Conservation (phyloP, 2,329 filamentous ascomycete genomes). For the Aspergillus oerlinghausenensis region DNA sequence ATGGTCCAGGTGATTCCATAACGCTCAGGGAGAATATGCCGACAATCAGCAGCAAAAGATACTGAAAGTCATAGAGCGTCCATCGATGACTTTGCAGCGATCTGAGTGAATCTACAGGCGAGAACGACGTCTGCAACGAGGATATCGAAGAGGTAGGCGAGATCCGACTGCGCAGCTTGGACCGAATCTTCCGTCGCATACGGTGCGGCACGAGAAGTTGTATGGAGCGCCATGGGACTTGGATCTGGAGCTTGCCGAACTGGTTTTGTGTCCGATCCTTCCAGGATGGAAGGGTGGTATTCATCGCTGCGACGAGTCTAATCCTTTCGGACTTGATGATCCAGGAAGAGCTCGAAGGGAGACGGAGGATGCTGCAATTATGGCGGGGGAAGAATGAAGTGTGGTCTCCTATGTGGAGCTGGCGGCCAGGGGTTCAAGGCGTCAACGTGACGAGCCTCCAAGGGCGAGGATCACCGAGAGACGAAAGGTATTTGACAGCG, state of each 20-base stretch:
- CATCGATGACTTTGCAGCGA: constrained; percentile 73
- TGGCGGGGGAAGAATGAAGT: background rate
- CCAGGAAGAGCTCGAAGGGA: background rate
- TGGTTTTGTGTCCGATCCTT: constrained; percentile 43
- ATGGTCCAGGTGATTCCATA: constrained; percentile 70
- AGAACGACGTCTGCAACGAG: constrained; percentile 75
- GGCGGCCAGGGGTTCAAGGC: constrained; percentile 17
- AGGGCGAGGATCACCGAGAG: background rate
- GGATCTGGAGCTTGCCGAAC: constrained; percentile 43
- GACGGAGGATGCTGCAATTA: background rate
- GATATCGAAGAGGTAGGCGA: constrained; percentile 70
- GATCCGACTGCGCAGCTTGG: constrained; percentile 62
- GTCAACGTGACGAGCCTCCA: constrained; percentile 13
- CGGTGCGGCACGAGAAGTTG: constrained; percentile 56
- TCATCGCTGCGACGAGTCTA: constrained; percentile 29
- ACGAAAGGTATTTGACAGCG: constrained; percentile 14
- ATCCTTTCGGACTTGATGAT: background rate
- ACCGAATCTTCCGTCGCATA: constrained; percentile 63
- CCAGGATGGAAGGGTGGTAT: constrained; percentile 39
- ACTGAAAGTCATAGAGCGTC: constrained; percentile 80
- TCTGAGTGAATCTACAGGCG: constrained; percentile 70
- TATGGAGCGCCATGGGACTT: constrained; percentile 47
- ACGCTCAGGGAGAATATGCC: constrained; percentile 80
- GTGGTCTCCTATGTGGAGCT: constrained; percentile 6
- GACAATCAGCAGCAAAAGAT: constrained; percentile 67